Evolutionary conservation across 805 yeast genomes (phyloP), one percentile per base, ranked within the genome.

Genomic region (Metschnikowia noctiluminum): DNA sequence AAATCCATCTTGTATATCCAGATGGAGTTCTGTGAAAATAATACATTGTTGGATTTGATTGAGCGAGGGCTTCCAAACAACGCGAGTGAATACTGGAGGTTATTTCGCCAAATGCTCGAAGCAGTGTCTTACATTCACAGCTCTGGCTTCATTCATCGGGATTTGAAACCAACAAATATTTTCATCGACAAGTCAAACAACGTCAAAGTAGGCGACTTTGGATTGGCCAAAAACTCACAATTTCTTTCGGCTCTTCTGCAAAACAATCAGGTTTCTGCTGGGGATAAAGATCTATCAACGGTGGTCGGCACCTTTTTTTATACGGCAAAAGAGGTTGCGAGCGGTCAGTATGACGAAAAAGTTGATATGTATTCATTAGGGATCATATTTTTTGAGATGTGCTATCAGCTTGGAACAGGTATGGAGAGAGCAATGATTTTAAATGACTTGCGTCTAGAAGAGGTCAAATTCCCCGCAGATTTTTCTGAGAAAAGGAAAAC

Each of bases 1-100:
- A 58, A 54, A 54, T 86, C 91, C 45, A 89, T 96, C 0, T 68
- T 94, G 30, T 94, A 88, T 63, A 94, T 94, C 56, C 99, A 94
- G 62, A 94, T 94, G 99, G 99, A 94, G 65, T 94, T 94, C 60
- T 94, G 99, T 68, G 99, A 94, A 61, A 94, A 92, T 62, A 89
- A 88, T 49, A 92, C 99, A 0, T 68, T 94, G 28, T 78, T 79
- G 44, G 96, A 94, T 67, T 70, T 94, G 52, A 92, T 94, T 41
- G 79, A 76, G 46, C 79, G 81, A 37, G 90, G 89, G 0, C 72
- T 94, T 11, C 87, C 84, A 5, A 70, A 70, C 9, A 81, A 87
- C 42, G 72, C 88, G 0, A 86, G 81, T 50, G 95, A 88, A 57
- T 92, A 91, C 62, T 94, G 97, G 96, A 74, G 97, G 50, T 72